Evolutionary conservation across 2,329 filamentous ascomycete species (phyloP).

Genomic region (Ceratocystis variospora): DNA sequence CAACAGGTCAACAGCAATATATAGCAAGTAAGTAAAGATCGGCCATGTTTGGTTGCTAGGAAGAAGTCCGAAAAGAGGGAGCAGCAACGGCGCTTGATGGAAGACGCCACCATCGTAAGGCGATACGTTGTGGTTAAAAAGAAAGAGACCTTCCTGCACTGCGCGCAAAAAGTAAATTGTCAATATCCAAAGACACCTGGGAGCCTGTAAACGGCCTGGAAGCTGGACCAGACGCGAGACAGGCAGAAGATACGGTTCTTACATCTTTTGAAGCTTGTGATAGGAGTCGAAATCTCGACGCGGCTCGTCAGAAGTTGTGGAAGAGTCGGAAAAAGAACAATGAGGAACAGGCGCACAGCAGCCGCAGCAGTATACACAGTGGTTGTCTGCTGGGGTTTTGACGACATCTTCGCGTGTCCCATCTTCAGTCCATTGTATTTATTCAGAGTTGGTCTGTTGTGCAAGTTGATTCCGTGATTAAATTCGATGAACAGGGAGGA

Average conservation of each 20-base stretch:
- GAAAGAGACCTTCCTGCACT: conserved; percentile 94
- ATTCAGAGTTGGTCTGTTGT: not conserved
- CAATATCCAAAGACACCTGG: conserved; percentile 2
- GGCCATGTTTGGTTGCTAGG: conserved; percentile 54
- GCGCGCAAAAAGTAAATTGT: conserved; percentile 5
- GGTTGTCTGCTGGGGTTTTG: conserved; percentile 16
- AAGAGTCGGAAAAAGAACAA: conserved; percentile 66
- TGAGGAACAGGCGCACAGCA: conserved; percentile 64
- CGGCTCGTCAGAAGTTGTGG: conserved; percentile 76
- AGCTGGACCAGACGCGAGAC: not conserved
- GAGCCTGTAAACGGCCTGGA: not conserved
- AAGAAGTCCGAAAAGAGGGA: conserved; percentile 81
- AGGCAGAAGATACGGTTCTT: conserved; percentile 28
- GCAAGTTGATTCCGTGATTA: not conserved
- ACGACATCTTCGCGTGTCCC: conserved; percentile 15
- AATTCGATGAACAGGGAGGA: not conserved
- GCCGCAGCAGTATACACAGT: conserved; percentile 61
- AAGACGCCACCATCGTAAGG: conserved; percentile 89
- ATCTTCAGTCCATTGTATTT: conserved; percentile 18
- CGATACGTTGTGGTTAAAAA: conserved; percentile 91
- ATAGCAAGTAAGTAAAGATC: conserved; percentile 65
- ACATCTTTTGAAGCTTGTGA: conserved; percentile 97
- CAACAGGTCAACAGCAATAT: conserved; percentile 65
- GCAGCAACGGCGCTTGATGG: conserved; percentile 71
- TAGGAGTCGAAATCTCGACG: conserved; percentile 91